A percentile compares a stretch with the other conserved stretches of the same genome.
These are phyloP conservation scores for Pleurotus citrinopileatus DNA, from an alignment of 768 basidiomycete genomes.

Conservation along the genomic window DNA sequence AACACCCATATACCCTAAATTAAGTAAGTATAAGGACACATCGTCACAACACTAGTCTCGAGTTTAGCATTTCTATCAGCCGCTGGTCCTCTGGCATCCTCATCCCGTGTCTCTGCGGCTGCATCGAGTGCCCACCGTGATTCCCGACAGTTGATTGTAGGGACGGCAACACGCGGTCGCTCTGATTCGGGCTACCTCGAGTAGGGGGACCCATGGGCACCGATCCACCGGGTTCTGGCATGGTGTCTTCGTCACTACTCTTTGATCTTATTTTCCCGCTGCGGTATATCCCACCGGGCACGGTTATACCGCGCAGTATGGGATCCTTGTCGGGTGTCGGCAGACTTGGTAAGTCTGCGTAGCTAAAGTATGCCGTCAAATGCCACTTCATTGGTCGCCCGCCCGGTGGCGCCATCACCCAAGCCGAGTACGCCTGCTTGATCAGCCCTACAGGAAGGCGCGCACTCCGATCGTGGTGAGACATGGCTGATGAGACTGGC, in stretches of 20 bases:
- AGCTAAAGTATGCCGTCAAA: conserved; percentile 55
- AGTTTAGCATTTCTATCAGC: conserved; percentile 58
- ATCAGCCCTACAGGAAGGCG: conserved; percentile 56
- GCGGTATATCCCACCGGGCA: conserved; percentile 46
- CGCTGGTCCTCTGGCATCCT: conserved; percentile 57
- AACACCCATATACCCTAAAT: not conserved
- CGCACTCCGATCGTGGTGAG: conserved; percentile 55
- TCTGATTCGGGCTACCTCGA: conserved; percentile 15
- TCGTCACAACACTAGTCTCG: conserved; percentile 17
- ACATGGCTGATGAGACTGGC: conserved; percentile 49
- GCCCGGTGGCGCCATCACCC: conserved; percentile 44
- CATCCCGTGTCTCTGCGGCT: conserved; percentile 28
- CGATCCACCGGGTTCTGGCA: conserved; percentile 6
- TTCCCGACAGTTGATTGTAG: conserved; percentile 36
- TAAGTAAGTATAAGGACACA: not conserved
- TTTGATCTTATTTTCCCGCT: conserved; percentile 41
- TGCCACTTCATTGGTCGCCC: conserved; percentile 62
- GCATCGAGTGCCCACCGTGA: conserved; percentile 22
- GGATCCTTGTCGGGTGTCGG: conserved; percentile 47
- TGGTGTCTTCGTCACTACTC: conserved; percentile 28
- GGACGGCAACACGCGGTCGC: conserved; percentile 33
- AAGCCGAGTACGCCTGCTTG: conserved; percentile 72
- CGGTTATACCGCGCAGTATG: conserved; percentile 36
- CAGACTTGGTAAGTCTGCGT: conserved; percentile 42
- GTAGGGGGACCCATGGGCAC: conserved; percentile 10